phyloP scores from a whole-genome alignment of 192 early-diverging fungal species.

The Kappamyces sp. region DNA sequence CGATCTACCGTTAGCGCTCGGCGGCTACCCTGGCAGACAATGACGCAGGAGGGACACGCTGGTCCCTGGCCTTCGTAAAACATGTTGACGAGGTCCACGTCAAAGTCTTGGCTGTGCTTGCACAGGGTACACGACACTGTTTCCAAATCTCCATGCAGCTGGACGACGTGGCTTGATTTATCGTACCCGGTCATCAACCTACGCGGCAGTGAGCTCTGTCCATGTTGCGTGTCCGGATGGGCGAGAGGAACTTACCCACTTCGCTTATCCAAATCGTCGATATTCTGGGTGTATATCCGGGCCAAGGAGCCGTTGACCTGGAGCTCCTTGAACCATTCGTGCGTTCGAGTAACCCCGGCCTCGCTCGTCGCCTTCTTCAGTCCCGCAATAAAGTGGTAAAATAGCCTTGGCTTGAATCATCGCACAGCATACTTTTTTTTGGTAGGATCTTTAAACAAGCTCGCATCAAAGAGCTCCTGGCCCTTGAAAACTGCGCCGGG shows the following conservation, averaged over 20 bases:
- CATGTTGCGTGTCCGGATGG: too few relatives aligned
- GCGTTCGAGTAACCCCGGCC: slow-evolving; percentile 76
- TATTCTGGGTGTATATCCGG: slow-evolving; percentile 96
- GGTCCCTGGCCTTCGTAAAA: slow-evolving; percentile 74
- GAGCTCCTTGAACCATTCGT: slow-evolving; percentile 75
- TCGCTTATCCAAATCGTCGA: slow-evolving; percentile 83
- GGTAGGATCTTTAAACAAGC: slow-evolving; percentile 61
- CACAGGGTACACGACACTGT: slow-evolving; percentile 85
- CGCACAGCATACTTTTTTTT: slow-evolving; percentile 23
- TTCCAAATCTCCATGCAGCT: slow-evolving; percentile 87
- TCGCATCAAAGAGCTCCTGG: slow-evolving; percentile 76
- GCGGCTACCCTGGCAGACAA: slow-evolving; percentile 39
- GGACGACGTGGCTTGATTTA: slow-evolving; percentile 53
- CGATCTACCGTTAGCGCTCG: slow-evolving; percentile 22
- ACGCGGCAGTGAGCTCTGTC: too few relatives aligned
- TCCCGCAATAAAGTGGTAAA: slow-evolving; percentile 33
- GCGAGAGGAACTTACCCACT: slow-evolving; percentile 30
- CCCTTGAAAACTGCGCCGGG: slow-evolving; percentile 66
- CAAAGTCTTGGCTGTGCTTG: slow-evolving; percentile 60
- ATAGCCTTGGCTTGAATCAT: slow-evolving; percentile 34
- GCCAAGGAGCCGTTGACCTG: slow-evolving; percentile 70
- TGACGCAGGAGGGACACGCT: slow-evolving; percentile 53
- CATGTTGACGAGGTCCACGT: slow-evolving; percentile 28
- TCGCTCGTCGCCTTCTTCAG: slow-evolving; percentile 54
- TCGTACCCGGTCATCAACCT: neutral